Percentiles rank a stretch among this genome's conserved stretches.
These are phyloP conservation scores for Salvia miltiorrhiza DNA, from an alignment of 257 asterid species.

Conservation along the genomic window DNA sequence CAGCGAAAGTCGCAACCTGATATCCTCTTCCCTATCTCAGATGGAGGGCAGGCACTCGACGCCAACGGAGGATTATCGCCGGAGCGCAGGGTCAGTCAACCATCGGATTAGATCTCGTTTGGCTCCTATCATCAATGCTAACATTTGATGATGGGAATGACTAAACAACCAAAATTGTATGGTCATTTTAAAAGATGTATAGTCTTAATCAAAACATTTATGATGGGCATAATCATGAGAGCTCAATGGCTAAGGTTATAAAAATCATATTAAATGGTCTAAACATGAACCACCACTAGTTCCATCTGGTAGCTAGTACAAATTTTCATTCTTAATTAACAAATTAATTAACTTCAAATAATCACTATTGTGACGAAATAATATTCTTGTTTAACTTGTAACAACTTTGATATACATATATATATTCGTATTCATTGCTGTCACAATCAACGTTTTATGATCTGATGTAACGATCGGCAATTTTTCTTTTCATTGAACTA, in stretches of 20 bases:
- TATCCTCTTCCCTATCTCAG: too few species aligned
- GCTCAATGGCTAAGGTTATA: neutral
- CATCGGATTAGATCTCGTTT: too few species aligned
- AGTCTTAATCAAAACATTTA: neutral
- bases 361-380: neutral
- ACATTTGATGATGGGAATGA: neutral
- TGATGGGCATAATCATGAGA: neutral
- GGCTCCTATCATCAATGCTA: conserved; percentile 4
- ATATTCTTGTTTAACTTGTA: neutral
- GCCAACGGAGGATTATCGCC: too few species aligned
- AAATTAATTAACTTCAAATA: neutral
- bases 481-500: neutral
- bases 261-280: neutral
- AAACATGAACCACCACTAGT: neutral
- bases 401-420: neutral
- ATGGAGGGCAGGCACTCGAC: too few species aligned
- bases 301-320: too few species aligned
- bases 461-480: neutral
- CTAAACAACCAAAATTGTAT: neutral
- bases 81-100: too few species aligned
- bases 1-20: too few species aligned
- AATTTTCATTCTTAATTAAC: neutral
- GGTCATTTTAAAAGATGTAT: neutral
- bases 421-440: neutral
- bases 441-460: neutral